Base-by-base conservation (phyloP, 768 basidiomycete genomes). In the Leccinum truebloodii region DNA sequence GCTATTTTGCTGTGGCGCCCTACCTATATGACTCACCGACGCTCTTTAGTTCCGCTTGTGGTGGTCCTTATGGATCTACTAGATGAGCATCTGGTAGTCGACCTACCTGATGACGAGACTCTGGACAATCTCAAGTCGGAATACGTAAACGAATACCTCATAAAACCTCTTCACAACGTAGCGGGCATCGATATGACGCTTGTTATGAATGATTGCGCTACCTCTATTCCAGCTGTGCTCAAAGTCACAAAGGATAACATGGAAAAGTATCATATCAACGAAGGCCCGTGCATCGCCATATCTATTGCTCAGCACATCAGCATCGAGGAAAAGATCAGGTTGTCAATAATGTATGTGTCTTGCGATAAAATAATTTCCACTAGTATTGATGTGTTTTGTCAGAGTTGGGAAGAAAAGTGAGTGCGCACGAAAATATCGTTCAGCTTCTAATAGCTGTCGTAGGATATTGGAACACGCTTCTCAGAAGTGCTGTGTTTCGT, bases 211-310 rank as follows among this genome's bases (percentile, higher is more conserved):
- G 24, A 3, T 24, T 24, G 3, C 24, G 4, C 22, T 24, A 4
- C 1, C 13, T 6, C 22, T 48, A 0, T 48, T 24, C 8, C 0
- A 4, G 0, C 0, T 14, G 12, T 48, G 4, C 22, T 48, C 3
- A 0, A 22, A 0, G 22, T 8, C 12, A 48, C 1, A 10, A 24
- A 22, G 10, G 2, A 48, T 0, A 24, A 13, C 0, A 6, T 48
- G 46, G 7, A 12, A 48, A 24, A 48, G 0, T 48, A 24, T 1
- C 20, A 2, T 48, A 10, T 24, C 20, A 3, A 13, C 13, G 46
- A 13, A 48, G 46, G 0, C 5, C 46, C 46, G 0, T 3, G 0
- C 2, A 6, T 7, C 12, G 6, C 7, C 0, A 3, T 13, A 48
- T 1, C 0, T 1, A 22, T 24, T 0, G 46, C 46, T 48, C 46